Evolutionary conservation across 768 basidiomycete genomes (phyloP), one percentile per base, ranked within the genome.

Genomic region (Russula sp.): DNA sequence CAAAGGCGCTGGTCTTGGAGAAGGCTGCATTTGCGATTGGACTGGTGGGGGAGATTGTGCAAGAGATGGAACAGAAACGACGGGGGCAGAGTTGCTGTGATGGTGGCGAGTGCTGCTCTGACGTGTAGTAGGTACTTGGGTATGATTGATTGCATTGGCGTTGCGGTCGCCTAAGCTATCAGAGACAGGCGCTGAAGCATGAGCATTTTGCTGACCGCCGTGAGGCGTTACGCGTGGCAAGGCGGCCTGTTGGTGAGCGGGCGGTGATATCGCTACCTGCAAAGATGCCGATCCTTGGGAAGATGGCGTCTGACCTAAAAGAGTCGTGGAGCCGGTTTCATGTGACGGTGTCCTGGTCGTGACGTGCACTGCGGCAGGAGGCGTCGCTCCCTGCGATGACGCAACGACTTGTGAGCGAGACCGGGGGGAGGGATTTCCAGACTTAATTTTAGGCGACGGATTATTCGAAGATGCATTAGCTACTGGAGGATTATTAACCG

Each of bases 281-380:
- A 68, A 32, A 32, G 61, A 53, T 36, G 36, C 42, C 26, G 68
- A 67, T 7, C 60, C 66, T 42, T 69, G 68, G 24, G 68, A 69
- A 38, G 68, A 68, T 30, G 68, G 60, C 0, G 68, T 67, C 20
- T 67, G 66, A 6, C 68, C 68, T 26, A 69, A 26, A 44, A 69
- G 61, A 10, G 66, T 69, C n/a, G 68, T 69, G 16, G 68, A 69
- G 24, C 68, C 68, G 2, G 68, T 69, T 30, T 67, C 68, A 30
- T 69, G 60, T 46, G 68, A 69, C 9, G 66, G 63, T 8, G 68
- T 67, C 36, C 66, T 57, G 20, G 51, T 63, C 30, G 68, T 62
- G 18, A 62, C 30, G 22, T 67, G 66, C 10, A 57, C 59, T 20
- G 62, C 54, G 20, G 32, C 53, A 22, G 59, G 54, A 36, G 59